Evolutionary conservation across 805 yeast genomes (phyloP).

Genomic region (Cyberlindnera maclurae): DNA sequence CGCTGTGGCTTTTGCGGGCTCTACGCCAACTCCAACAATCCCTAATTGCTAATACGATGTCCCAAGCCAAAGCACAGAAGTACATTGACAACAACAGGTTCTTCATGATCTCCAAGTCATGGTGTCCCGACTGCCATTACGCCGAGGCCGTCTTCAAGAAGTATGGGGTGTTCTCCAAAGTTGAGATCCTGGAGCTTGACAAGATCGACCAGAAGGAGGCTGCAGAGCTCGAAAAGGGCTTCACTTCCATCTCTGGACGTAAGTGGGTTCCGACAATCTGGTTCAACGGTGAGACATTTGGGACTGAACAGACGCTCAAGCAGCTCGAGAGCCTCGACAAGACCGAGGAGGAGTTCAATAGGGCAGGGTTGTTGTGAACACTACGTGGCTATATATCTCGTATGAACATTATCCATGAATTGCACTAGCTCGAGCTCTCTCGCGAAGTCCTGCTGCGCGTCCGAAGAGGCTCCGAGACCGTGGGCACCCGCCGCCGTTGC

Average conservation of each 20-base stretch:
- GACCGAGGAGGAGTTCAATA: conserved; percentile 19
- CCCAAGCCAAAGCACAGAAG: conserved; percentile 32
- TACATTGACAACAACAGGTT: conserved; percentile 39
- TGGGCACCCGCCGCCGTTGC: conserved; percentile 23
- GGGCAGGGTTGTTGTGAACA: conserved; percentile 13
- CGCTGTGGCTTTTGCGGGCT: too few species aligned
- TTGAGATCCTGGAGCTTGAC: conserved; percentile 56
- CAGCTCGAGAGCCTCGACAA: conserved; percentile 17
- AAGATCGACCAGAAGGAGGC: conserved; percentile 44
- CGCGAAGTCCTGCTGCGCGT: conserved; percentile 24
- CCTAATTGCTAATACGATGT: too few species aligned
- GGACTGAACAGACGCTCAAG: conserved; percentile 45
- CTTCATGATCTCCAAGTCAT: conserved; percentile 58
- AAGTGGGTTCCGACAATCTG: conserved; percentile 69
- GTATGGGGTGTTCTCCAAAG: conserved; percentile 41
- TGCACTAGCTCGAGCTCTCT: conserved; percentile 15
- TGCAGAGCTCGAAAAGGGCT: conserved; percentile 42
- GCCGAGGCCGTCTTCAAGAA: conserved; percentile 49
- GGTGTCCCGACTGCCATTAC: conserved; percentile 78
- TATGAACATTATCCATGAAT: neutral
- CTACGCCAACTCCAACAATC: too few species aligned
- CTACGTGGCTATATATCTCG: neutral
- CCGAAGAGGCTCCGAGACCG: conserved; percentile 21
- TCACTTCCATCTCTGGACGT: conserved; percentile 49
- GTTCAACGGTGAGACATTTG: conserved; percentile 51